Percentiles rank a stretch among this genome's conserved stretches.
phyloP scores from a whole-genome alignment of 305 asterid genomes.

The Striga hermonthica region DNA sequence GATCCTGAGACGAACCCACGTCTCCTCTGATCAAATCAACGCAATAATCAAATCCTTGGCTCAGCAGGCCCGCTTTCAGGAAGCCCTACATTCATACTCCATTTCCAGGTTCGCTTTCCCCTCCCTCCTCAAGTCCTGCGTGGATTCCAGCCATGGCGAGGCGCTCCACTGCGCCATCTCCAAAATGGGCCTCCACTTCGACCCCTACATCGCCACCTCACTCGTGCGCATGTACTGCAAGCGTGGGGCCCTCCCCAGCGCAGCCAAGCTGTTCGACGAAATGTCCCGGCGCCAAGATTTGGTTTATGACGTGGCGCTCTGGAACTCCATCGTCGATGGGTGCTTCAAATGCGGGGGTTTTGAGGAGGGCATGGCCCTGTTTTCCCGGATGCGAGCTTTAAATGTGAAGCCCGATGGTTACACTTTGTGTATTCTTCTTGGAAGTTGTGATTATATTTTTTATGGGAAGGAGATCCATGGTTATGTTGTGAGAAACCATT shows the following conservation, averaged over 20 bases:
- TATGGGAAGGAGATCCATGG: slow-evolving; percentile 66
- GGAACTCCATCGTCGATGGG: slow-evolving; percentile 84
- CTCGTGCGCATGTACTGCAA: slow-evolving; percentile 62
- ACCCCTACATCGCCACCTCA: slow-evolving; percentile 63
- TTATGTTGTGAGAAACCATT: slow-evolving; percentile 47
- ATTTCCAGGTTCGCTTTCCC: slow-evolving; percentile 64
- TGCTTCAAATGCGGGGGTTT: slow-evolving; percentile 43
- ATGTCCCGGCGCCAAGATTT: slow-evolving; percentile 39
- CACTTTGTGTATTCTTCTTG: slow-evolving; percentile 72
- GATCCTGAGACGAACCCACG: slow-evolving; percentile 29
- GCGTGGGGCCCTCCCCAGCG: slow-evolving; percentile 49
- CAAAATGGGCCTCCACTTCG: slow-evolving; percentile 55
- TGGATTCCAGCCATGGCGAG: slow-evolving; percentile 48
- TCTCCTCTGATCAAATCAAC: slow-evolving; percentile 31
- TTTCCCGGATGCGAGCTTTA: slow-evolving; percentile 53
- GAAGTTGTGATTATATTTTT: slow-evolving; percentile 34
- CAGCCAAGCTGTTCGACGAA: slow-evolving; percentile 62
- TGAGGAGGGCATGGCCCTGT: slow-evolving; percentile 43
- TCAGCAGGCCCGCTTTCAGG: slow-evolving; percentile 44
- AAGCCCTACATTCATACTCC: slow-evolving; percentile 57
- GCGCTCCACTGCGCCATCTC: slow-evolving; percentile 54
- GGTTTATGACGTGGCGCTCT: slow-evolving; percentile 56
- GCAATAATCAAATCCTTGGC: slow-evolving; percentile 46
- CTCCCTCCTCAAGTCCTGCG: slow-evolving; percentile 76
- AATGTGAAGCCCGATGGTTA: slow-evolving; percentile 70